phyloP scores from a whole-genome alignment of 345 rosid species.

The Brassica incana region DNA sequence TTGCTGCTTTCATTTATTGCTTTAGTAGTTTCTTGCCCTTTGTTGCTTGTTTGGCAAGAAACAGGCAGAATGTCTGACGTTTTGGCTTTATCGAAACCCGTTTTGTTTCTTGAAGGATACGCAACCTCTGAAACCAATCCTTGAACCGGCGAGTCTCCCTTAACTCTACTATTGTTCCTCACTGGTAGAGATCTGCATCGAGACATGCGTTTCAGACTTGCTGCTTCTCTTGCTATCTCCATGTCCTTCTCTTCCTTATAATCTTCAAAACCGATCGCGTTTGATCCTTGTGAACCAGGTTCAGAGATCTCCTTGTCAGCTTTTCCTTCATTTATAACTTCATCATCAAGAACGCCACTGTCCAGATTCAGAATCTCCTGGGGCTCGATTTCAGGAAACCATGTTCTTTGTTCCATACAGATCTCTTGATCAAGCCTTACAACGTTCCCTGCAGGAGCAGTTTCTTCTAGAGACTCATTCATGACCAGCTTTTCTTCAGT shows the following conservation, averaged over 20 bases:
- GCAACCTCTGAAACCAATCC: slow-evolving; percentile 10
- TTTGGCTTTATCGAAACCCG: not conserved
- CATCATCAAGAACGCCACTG: not conserved
- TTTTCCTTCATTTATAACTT: slow-evolving; percentile 4
- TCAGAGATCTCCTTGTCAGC: not conserved
- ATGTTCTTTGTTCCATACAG: not conserved
- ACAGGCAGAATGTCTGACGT: not conserved
- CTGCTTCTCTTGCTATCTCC: slow-evolving; percentile 2
- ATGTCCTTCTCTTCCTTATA: not conserved
- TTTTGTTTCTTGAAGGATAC: slow-evolving; percentile 16
- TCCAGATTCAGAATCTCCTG: slow-evolving; percentile 20
- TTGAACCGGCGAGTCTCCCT: slow-evolving; percentile 9
- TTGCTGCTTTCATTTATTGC: slow-evolving; percentile 1
- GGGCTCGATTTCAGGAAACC: not conserved
- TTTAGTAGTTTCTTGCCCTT: slow-evolving; percentile 13
- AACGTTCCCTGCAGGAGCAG: slow-evolving; percentile 2
- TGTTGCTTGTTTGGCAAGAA: slow-evolving; percentile 24
- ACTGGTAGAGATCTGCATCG: slow-evolving; percentile 38
- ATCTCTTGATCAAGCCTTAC: slow-evolving; percentile 15
- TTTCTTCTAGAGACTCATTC: slow-evolving; percentile 13
- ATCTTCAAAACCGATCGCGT: not conserved
- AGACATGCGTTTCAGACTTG: slow-evolving; percentile 19
- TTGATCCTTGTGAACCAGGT: not conserved
- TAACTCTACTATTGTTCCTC: slow-evolving; percentile 20
- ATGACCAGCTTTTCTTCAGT: not conserved